These are phyloP conservation scores for Solanum medicagineum DNA, from an alignment of 257 asterid genomes.

Conservation along the genomic window DNA sequence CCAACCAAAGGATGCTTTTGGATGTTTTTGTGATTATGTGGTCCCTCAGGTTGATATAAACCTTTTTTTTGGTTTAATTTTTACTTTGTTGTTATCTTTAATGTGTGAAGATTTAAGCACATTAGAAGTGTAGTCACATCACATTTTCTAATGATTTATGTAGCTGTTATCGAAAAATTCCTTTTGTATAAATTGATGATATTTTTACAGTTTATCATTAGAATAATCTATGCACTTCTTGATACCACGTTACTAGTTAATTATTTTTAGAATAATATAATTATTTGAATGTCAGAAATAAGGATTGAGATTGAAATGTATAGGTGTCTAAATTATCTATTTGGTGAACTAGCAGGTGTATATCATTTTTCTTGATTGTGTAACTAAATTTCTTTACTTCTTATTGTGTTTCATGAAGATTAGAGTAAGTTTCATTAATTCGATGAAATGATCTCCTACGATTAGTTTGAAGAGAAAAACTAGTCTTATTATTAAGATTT, in stretches of 20 bases:
- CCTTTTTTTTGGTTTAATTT: neutral
- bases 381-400: neutral
- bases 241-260: neutral
- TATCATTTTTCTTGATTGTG: neutral
- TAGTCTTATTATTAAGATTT: neutral
- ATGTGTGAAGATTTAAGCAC: neutral
- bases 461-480: neutral
- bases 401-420: neutral
- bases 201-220: neutral
- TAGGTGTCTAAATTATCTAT: neutral
- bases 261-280: neutral
- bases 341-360: neutral
- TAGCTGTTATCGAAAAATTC: constrained; percentile 11
- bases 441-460: neutral
- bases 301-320: neutral
- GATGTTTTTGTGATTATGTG: neutral
- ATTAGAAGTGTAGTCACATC: neutral
- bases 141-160: neutral
- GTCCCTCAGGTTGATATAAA: neutral
- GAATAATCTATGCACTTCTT: neutral
- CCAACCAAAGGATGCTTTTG: neutral
- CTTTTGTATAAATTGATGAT: neutral
- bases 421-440: neutral
- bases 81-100: neutral
- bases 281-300: neutral